These are phyloP conservation scores for Penicillium freii DNA, from an alignment of 2,329 filamentous ascomycete genomes.

Conservation along the genomic window DNA sequence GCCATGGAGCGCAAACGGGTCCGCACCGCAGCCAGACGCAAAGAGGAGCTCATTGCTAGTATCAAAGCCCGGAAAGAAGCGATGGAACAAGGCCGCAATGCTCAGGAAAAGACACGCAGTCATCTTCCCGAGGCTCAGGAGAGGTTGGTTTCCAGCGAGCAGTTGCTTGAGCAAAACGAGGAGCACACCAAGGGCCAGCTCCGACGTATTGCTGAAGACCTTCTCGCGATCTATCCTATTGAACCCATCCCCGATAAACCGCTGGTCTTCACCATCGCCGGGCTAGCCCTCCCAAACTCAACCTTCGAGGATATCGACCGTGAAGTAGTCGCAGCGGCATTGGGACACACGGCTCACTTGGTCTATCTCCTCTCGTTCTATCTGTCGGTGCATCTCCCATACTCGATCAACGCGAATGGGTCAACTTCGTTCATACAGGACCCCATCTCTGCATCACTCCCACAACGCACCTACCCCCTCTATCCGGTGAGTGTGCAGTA, in stretches of 20 bases:
- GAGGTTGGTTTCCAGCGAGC: constrained; percentile 57
- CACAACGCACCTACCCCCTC: constrained; percentile 74
- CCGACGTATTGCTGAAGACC: constrained; percentile 80
- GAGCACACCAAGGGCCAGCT: constrained; percentile 79
- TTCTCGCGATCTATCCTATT: constrained; percentile 77
- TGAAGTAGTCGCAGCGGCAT: constrained; percentile 72
- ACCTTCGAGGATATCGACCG: constrained; percentile 66
- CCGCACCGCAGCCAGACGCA: constrained; percentile 59
- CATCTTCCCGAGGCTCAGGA: constrained; percentile 62
- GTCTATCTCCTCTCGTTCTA: constrained; percentile 78
- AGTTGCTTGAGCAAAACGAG: constrained; percentile 53
- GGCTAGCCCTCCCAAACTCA: constrained; percentile 75
- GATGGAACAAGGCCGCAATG: constrained; percentile 62
- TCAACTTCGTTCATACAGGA: constrained; percentile 76
- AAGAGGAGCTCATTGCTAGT: constrained; percentile 66
- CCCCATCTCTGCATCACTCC: constrained; percentile 57
- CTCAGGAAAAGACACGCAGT: constrained; percentile 58
- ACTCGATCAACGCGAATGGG: constrained; percentile 69
- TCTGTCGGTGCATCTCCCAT: constrained; percentile 73
- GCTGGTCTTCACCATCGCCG: constrained; percentile 80
- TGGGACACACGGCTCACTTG: constrained; percentile 76
- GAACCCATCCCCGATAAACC: constrained; percentile 62
- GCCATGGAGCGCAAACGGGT: constrained; percentile 65
- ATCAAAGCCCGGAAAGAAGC: constrained; percentile 64
- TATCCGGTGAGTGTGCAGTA: constrained; percentile 75